These are phyloP conservation scores for Pichia deserticola DNA, from an alignment of 805 yeast species.

Conservation along the genomic window DNA sequence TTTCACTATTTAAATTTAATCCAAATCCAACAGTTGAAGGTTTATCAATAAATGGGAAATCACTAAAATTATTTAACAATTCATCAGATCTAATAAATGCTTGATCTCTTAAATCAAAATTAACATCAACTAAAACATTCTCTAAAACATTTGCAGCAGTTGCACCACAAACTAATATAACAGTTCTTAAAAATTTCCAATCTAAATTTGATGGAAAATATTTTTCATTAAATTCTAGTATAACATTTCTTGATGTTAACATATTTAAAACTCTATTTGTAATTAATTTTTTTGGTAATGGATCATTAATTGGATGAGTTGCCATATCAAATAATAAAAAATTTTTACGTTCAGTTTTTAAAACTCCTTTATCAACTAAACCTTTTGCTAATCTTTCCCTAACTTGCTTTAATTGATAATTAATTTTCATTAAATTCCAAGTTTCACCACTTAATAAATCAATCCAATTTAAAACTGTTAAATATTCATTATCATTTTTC, in stretches of 20 bases:
- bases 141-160: constrained; percentile 96
- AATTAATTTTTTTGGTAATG: constrained; percentile 73
- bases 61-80: constrained; percentile 69
- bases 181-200: constrained; percentile 66
- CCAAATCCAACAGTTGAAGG: constrained; percentile 62
- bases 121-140: constrained; percentile 68
- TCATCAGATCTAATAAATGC: constrained; percentile 96
- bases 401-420: constrained; percentile 93
- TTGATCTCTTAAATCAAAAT: constrained; percentile 83
- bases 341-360: constrained; percentile 92
- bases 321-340: constrained; percentile 97
- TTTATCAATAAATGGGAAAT: constrained; percentile 65
- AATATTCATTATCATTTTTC: constrained; percentile 71
- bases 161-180: constrained; percentile 79
- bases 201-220: constrained; percentile 66
- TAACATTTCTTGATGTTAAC: constrained; percentile 65
- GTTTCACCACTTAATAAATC: constrained; percentile 93
- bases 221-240: constrained; percentile 43
- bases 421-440: constrained; percentile 92
- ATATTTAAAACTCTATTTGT: constrained; percentile 63
- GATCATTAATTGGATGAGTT: constrained; percentile 92
- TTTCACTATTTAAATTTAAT: constrained; percentile 50
- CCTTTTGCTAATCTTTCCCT: constrained; percentile 96
- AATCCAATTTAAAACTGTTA: constrained; percentile 85
- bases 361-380: constrained; percentile 90